Evolutionary conservation across 305 asterid species (phyloP), one percentile per base, ranked within the genome.

Genomic region (Caryopteris hybrid): DNA sequence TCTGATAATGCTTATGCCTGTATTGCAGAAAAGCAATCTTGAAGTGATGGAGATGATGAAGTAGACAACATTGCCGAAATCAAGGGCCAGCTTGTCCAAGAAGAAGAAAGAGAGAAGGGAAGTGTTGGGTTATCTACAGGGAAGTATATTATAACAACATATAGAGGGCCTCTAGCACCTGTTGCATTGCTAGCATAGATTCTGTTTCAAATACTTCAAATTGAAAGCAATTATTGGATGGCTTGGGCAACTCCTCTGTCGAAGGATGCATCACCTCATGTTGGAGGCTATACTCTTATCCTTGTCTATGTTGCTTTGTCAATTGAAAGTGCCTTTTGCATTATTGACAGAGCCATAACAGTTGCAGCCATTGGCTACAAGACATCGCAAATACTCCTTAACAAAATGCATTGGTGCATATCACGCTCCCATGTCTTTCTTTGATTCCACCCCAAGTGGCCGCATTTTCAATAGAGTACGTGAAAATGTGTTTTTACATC

Each of bases 391-490:
- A 43, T 76, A 42, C 91, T 93, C 54, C 90, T 90, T 57, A 67
- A 78, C 62, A 87, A 75, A 57, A 86, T 92, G 98, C 92, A 84
- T 61, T 70, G 12, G 8, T 76, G 86, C 81, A 56, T 92, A 47
- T 90, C 92, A 96, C 17, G 94, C 99, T n/a, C 95, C 99, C 55
- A 90, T 90, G 97, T 87, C 99, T 42, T 93, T 90, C 86, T 93
- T 93, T 11, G 98, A 93, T 68, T 79, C 97, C 70, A 90, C 97
- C 23, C 99, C 99, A 31, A 86, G 92, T 33, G 99, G 99, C 23
- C 87, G 99, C 25, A 84, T 93, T 61, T 85, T 93, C 57, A 90
- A 79, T 59, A 83, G 97, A 54, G 98, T 92, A 80, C 39, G 93
- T 42, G 64, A 74, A 10, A 31, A 38, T 41, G 1, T 11, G 39